Percentiles rank a stretch among this genome's conserved stretches.
These are phyloP conservation scores for Phytopythium chamaehyphon DNA, from an alignment of 352 stramenopile genomes.

Conservation along the genomic window DNA sequence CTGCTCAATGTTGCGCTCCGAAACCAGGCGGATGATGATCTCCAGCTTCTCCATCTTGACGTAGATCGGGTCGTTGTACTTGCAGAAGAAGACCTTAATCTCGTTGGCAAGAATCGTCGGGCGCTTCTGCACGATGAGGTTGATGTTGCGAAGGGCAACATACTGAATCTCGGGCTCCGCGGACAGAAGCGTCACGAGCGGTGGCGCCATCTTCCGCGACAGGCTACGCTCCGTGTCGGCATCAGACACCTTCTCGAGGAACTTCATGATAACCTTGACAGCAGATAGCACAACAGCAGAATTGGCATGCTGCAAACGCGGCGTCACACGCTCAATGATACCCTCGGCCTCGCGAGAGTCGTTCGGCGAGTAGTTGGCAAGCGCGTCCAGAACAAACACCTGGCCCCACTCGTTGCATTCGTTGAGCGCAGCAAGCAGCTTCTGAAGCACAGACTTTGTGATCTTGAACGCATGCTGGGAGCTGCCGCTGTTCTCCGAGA, in stretches of 20 bases:
- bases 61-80: constrained; percentile 99
- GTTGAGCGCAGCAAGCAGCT: constrained; percentile 97
- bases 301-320: constrained; percentile 97
- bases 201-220: constrained; percentile 95
- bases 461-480: constrained; percentile 91
- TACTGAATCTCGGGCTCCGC: constrained; percentile 99
- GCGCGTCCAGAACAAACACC: constrained; percentile 97
- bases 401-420: constrained; percentile 99
- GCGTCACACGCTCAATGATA: constrained; percentile 99
- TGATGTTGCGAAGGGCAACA: constrained; percentile 99
- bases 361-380: constrained; percentile 93
- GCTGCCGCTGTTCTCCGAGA: constrained; percentile 92
- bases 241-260: constrained; percentile 95
- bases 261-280: constrained; percentile 97
- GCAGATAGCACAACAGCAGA: constrained; percentile 97
- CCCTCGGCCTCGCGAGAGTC: constrained; percentile 96
- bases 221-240: constrained; percentile 90
- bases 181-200: constrained; percentile 98
- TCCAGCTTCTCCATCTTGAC: constrained; percentile 99
- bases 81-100: constrained; percentile 98
- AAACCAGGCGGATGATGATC: constrained; percentile 99
- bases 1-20: constrained; percentile 98
- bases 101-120: constrained; percentile 95
- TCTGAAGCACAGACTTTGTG: constrained; percentile 96
- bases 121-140: constrained; percentile 98